Evolutionary conservation across 2,329 filamentous ascomycete genomes (phyloP), one percentile per base, ranked within the genome.

Genomic region (Alternaria metachromatica): DNA sequence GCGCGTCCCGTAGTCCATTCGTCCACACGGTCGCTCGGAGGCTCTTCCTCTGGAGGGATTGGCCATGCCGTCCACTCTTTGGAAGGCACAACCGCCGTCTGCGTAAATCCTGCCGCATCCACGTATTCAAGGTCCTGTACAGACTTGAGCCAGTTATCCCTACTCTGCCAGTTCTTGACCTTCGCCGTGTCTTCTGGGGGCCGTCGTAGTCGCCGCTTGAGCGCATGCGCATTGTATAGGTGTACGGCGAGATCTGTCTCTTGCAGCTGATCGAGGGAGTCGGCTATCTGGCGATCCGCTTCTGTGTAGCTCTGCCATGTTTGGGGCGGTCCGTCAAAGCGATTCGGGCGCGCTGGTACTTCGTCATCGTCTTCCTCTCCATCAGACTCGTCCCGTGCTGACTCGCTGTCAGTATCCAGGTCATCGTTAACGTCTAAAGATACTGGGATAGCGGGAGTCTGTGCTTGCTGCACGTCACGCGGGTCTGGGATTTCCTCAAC

Each of bases 61-160:
- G 95, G 95, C 95, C 95, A 97, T 0, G 94, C 92, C 18, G 92
- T 92, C 94, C 95, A 97, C 5, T 76, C 68, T 62, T 86, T 87
- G 0, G 87, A 72, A 2, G 86, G 84, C 15, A 79, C 70, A 69
- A 85, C 83, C 3, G 75, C 67, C 61, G 69, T 71, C 30, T 78
- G 74, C 5, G 67, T 66, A 45, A 78, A 67, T 15, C 76, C 76
- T 25, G 61, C 56, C 5, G 63, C 66, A 62, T 78, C 74, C 49
- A 56, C 72, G 33, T 70, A 73, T 44, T 73, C 51, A 41, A 79
- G 45, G 4, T 78, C 72, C 25, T 77, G 68, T 3, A 65, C 69
- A 28, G 74, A 64, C 60, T 74, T 79, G 26, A 82, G 65, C 82
- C 82, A 84, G 9, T 62, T 65, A 28, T 78, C 75, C 64, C 81